Evolutionary conservation across 768 basidiomycete genomes (phyloP), one percentile per base, ranked within the genome.

Genomic region (Chiua virens): DNA sequence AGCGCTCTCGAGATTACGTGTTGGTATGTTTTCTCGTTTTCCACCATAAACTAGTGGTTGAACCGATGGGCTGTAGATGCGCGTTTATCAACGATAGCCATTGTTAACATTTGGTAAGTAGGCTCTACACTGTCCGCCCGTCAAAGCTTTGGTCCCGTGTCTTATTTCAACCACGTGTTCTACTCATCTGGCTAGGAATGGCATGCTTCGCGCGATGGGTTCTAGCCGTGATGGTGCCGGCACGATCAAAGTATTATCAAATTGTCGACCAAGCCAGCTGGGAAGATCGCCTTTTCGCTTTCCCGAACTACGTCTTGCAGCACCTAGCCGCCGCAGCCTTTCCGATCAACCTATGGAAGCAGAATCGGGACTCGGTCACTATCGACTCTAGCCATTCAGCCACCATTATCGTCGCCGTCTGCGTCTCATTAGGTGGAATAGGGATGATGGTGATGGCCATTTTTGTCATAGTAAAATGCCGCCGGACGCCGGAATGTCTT

Each of bases 81-180:
- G n/a, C n/a, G 18, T 3, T 14, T 9, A 21, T 45, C 6, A 8
- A 23, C 15, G 21, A 39, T 54, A 79, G 78, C 66, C 37, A 61
- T 72, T 17, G 62, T 75, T 53, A 67, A 65, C 49, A 75, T 79
- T 59, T 59, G 66, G 79, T 79, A 54, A 71, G n/a, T n/a, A n/a
- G 80, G 71, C 8, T 50, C 22, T 17, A 13, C n/a, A n/a, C 13
- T 46, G 14, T 22, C 45, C 8, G 23, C 3, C 7, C 32, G 10
- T 20, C 13, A 7, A 38, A 17, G 22, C 13, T 11, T 11, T 3
- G 30, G 14, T 30, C 21, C 18, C 9, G 35, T 32, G 21, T 20
- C 42, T 52, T 40, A 42, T 45, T 41, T 23, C 17, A n/a, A 40
- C 14, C 45, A 39, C 40, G 42, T 28, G 50, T 35, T 49, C 36